Percentiles rank a stretch among this genome's conserved stretches.
Evolutionary conservation across 1,284 basidiomycete species (phyloP).

Genomic region (Sporisorium sorghi): DNA sequence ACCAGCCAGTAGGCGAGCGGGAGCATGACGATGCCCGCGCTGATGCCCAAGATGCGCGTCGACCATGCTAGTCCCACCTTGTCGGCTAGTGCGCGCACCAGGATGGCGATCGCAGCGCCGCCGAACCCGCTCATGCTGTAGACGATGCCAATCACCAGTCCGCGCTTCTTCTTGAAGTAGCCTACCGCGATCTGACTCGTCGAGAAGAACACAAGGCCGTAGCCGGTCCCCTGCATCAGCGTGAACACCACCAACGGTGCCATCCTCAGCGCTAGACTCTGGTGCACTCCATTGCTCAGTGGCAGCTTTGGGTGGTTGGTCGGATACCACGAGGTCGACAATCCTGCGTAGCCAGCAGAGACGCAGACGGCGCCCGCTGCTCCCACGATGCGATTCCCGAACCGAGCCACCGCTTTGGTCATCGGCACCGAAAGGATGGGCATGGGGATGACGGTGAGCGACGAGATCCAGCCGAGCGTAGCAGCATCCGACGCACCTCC

Average conservation of each 20-base stretch:
- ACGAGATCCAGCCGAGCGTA: slow-evolving; percentile 68
- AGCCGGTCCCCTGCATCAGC: slow-evolving; percentile 39
- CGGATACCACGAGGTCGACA: slow-evolving; percentile 53
- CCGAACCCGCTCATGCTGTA: slow-evolving; percentile 68
- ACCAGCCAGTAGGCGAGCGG: slow-evolving; percentile 43
- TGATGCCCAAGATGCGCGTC: slow-evolving; percentile 53
- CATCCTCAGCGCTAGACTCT: slow-evolving; percentile 22
- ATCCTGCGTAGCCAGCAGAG: slow-evolving; percentile 56
- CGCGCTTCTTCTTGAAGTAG: slow-evolving; percentile 66
- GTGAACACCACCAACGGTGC: slow-evolving; percentile 31
- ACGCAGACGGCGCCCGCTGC: slow-evolving; percentile 56
- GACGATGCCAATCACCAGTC: slow-evolving; percentile 68
- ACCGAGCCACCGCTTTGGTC: slow-evolving; percentile 58
- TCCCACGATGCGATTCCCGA: slow-evolving; percentile 57
- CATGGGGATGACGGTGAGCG: slow-evolving; percentile 56
- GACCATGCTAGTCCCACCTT: slow-evolving; percentile 59
- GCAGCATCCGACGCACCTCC: slow-evolving; percentile 61
- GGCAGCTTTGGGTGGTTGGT: slow-evolving; percentile 17
- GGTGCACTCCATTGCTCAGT: slow-evolving; percentile 15
- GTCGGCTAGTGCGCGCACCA: slow-evolving; percentile 50
- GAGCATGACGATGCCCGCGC: slow-evolving; percentile 20
- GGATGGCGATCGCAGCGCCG: slow-evolving; percentile 65
- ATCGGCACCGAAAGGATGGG: slow-evolving; percentile 65
- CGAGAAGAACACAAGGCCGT: slow-evolving; percentile 48
- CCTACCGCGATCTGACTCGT: slow-evolving; percentile 49